These are phyloP conservation scores for Paecilomyces sp. DNA, from an alignment of 2,329 filamentous ascomycete species.

Conservation along the genomic window DNA sequence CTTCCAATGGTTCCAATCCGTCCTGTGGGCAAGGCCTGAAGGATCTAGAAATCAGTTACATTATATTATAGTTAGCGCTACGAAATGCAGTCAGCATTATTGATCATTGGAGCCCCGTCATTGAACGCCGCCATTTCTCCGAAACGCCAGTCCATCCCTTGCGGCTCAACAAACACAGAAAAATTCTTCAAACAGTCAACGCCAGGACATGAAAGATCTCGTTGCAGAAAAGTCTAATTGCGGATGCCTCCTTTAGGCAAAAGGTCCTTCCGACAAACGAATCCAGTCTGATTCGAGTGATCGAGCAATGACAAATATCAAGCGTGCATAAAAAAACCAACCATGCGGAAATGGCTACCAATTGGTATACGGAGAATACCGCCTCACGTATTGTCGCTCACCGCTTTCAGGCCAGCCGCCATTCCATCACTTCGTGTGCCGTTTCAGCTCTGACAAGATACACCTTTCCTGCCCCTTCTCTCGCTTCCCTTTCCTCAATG, in stretches of 20 bases:
- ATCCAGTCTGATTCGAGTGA: not conserved
- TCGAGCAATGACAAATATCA: not conserved
- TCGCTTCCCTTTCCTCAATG: not conserved
- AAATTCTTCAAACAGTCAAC: not conserved
- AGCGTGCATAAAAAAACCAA: not conserved
- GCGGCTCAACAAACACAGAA: not conserved
- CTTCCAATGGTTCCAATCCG: not conserved
- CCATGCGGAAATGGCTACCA: not conserved
- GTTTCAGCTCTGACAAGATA: conserved; percentile 6
- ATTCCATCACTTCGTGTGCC: conserved; percentile 4
- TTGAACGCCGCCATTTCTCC: not conserved
- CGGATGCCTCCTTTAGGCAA: not conserved
- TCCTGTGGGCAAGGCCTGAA: not conserved
- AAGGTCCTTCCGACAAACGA: not conserved
- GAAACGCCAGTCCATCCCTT: not conserved
- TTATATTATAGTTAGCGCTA: no score
- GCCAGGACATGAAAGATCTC: not conserved
- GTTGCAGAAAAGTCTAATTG: not conserved
- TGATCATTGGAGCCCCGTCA: not conserved
- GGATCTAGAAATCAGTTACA: not conserved
- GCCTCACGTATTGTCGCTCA: not conserved
- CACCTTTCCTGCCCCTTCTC: not conserved
- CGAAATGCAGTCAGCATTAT: not conserved
- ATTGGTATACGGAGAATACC: no score
- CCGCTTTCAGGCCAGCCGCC: conserved; percentile 2